These are phyloP conservation scores for Ogataea populi-albae DNA, from an alignment of 805 yeast species.

Conservation along the genomic window DNA sequence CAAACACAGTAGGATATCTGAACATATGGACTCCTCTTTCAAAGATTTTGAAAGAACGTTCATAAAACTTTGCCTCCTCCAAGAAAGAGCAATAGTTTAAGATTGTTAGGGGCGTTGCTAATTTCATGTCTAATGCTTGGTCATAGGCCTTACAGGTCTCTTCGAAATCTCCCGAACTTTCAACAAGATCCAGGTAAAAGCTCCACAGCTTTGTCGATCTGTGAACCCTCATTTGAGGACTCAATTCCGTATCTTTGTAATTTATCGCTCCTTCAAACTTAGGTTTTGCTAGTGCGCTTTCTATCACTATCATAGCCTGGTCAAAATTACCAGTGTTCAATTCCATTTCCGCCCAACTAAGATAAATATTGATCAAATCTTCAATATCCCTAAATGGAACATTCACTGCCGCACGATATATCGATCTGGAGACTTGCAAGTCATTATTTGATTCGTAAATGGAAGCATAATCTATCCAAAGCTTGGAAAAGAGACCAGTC, in stretches of 20 bases:
- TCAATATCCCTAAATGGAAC: constrained; percentile 63
- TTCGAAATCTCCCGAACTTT: constrained; percentile 46
- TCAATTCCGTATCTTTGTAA: constrained; percentile 39
- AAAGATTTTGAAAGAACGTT: constrained; percentile 55
- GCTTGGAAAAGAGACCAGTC: constrained; percentile 42
- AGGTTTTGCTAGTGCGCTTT: constrained; percentile 32
- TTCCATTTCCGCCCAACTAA: constrained; percentile 73
- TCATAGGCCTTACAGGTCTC: constrained; percentile 48
- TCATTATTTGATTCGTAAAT: constrained; percentile 59
- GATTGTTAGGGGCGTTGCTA: constrained; percentile 66
- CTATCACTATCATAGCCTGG: constrained; percentile 34
- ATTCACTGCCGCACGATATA: constrained; percentile 61
- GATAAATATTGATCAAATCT: constrained; percentile 68
- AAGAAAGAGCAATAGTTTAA: constrained; percentile 65
- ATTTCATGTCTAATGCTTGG: constrained; percentile 49
- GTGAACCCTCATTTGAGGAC: constrained; percentile 59
- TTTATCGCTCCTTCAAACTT: constrained; percentile 14
- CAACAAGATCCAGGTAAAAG: constrained; percentile 67
- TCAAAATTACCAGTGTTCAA: constrained; percentile 46
- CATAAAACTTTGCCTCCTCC: constrained; percentile 43
- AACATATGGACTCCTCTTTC: constrained; percentile 68
- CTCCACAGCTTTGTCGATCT: constrained; percentile 69
- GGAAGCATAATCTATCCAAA: constrained; percentile 72
- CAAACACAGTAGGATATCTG: constrained; percentile 56
- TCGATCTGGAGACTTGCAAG: constrained; percentile 54